Conservation (phyloP, 352 stramenopile species). For the Aphanomyces stellatus region DNA sequence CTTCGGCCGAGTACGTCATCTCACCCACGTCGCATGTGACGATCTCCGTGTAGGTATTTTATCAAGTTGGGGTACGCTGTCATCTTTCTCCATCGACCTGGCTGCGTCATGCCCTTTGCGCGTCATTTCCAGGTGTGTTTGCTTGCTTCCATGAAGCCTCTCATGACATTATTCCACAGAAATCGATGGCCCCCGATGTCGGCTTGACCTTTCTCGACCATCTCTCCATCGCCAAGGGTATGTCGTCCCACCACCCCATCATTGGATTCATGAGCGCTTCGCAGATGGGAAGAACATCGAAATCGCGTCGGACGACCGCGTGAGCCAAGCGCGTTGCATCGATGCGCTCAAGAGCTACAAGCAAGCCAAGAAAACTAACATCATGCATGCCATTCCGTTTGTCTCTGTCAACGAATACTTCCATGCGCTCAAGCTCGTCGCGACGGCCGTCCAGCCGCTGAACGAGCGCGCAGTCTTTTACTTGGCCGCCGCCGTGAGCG, state of each 20-base stretch:
- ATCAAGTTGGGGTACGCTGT: constrained; percentile 92
- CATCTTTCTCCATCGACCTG: constrained; percentile 91
- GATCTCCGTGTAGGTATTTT: constrained; percentile 58
- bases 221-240: constrained; percentile 17
- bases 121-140: constrained; percentile 43
- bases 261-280: background rate
- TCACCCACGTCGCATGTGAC: constrained; percentile 5
- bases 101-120: constrained; percentile 79
- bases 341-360: constrained; percentile 48
- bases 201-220: constrained; percentile 70
- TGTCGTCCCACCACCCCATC: background rate
- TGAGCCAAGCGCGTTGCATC: constrained; percentile 30
- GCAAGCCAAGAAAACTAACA: constrained; percentile 28
- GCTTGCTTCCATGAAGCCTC: background rate
- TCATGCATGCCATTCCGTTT: constrained; percentile 87
- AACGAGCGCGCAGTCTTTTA: constrained; percentile 85
- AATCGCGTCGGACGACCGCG: constrained; percentile 28
- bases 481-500: constrained; percentile 95
- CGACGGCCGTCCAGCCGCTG: constrained; percentile 44
- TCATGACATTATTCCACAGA: constrained; percentile 19
- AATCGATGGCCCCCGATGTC: constrained; percentile 38
- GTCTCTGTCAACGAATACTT: constrained; percentile 96
- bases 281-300: constrained; percentile 26
- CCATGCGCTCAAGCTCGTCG: constrained; percentile 80
- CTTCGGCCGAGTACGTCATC: constrained; percentile 48